These are phyloP conservation scores for Trametes maxima DNA, from an alignment of 768 basidiomycete species.

Conservation along the genomic window DNA sequence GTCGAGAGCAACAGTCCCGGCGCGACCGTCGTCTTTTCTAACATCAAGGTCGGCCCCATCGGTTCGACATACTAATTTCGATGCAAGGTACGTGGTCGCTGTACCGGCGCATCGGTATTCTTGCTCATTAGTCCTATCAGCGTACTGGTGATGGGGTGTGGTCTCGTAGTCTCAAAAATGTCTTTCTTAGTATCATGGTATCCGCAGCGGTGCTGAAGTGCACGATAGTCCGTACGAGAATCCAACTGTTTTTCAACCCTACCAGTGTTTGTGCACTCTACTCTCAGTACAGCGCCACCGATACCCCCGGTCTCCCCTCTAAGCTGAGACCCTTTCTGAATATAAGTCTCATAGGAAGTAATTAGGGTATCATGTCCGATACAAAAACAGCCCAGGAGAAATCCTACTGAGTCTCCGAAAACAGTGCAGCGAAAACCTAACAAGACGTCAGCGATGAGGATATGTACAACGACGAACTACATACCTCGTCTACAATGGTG, in stretches of 20 bases:
- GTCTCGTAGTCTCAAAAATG: no score
- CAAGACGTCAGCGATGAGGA: neutral
- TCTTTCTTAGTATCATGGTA: neutral
- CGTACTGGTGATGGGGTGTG: no score
- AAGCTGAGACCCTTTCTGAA: neutral
- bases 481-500: conserved; percentile 87
- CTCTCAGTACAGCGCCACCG: neutral
- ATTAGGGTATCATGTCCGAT: neutral
- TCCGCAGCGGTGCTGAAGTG: neutral
- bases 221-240: neutral
- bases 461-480: neutral
- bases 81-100: neutral
- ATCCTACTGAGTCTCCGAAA: conserved; percentile 49
- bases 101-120: no score
- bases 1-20: conserved; percentile 43
- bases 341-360: neutral
- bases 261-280: neutral
- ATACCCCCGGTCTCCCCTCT: neutral
- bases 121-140: no score
- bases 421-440: conserved; percentile 61
- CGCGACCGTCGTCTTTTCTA: conserved; percentile 52
- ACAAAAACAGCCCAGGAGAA: neutral
- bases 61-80: conserved; percentile 42
- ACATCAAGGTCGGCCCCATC: conserved; percentile 55
- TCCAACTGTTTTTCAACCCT: neutral